Evolutionary conservation across 805 yeast genomes (phyloP).

Genomic region (Peterozyma xylosa): DNA sequence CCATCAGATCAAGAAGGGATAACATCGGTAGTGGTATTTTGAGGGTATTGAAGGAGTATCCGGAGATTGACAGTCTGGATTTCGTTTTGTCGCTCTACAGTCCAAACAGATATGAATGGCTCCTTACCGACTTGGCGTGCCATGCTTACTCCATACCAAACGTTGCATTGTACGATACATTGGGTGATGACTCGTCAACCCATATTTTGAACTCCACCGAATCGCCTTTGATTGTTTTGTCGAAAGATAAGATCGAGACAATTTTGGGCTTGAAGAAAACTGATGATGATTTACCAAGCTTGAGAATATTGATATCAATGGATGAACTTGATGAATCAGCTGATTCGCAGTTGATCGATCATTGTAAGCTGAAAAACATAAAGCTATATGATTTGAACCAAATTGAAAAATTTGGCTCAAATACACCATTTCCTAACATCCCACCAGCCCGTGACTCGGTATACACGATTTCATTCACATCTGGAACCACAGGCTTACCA

Average conservation of each 20-base stretch:
- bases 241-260: slow-evolving; percentile 41
- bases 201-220: slow-evolving; percentile 57
- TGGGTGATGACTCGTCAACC: slow-evolving; percentile 53
- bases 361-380: slow-evolving; percentile 5
- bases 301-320: slow-evolving; percentile 51
- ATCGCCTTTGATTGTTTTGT: slow-evolving; percentile 47
- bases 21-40: slow-evolving; percentile 51
- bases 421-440: slow-evolving; percentile 21
- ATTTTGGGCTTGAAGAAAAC: slow-evolving; percentile 34
- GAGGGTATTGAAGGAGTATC: slow-evolving; percentile 24
- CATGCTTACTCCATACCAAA: slow-evolving; percentile 45
- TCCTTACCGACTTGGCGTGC: slow-evolving; percentile 60
- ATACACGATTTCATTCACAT: slow-evolving; percentile 63
- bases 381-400: slow-evolving; percentile 25
- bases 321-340: slow-evolving; percentile 29
- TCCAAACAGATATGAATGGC: slow-evolving; percentile 62
- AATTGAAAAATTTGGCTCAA: slow-evolving; percentile 23
- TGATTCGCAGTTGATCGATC: background rate
- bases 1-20: slow-evolving; percentile 33
- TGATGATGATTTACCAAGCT: slow-evolving; percentile 11
- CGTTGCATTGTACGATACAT: slow-evolving; percentile 51
- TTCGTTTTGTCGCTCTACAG: slow-evolving; percentile 53
- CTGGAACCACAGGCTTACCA: slow-evolving; percentile 72
- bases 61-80: slow-evolving; percentile 13
- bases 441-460: slow-evolving; percentile 46